Evolutionary conservation across 2,329 filamentous ascomycete species (phyloP), one percentile per base, ranked within the genome.

Genomic region (Verticillium isaacii): DNA sequence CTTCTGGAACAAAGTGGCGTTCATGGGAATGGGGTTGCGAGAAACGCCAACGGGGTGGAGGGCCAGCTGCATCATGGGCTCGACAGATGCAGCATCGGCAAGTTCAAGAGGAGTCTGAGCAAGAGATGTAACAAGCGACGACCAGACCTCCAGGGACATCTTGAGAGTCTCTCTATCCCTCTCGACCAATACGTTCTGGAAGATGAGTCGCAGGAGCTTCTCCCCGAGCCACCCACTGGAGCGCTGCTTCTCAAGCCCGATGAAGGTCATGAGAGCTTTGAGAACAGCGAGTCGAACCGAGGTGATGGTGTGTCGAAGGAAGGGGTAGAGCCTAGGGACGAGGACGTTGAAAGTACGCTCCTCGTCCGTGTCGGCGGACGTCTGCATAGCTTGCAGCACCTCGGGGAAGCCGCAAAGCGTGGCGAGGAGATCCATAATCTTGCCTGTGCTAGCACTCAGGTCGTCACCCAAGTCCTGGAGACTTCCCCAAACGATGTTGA

Each of bases 401-500:
- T 97, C 87, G 0, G 91, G 91, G 78, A 97, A 99, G 65, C 93
- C 90, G 78, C 95, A 99, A 2, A 99, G 86, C 63, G 95, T 98
- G 15, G 96, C 95, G 19, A 99, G 83, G 50, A 99, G 85, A 74
- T 99, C 96, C 96, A 99, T 99, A 60, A 99, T 96, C 61, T 93
- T 96, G 57, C 95, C 95, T 11, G 96, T 99, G 73, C 95, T 98
- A 4, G 95, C 95, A 73, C 93, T 98, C 19, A 99, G 82, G 72
- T 99, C 95, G 72, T 99, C 95, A 66, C 94, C 93, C n/a, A 99
- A 81, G 72, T 96, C 96, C 3, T 94, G 96, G 29, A 99, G 81
- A 78, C 95, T 98, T 71, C 96, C 91, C 95, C 95, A 99, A 32
- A 99, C 93, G 63, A 98, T 96, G 71, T 91, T 89, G 74, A 97